A percentile compares a stretch with the other conserved stretches of the same genome.
phyloP scores from a whole-genome alignment of 306 rosid genomes.

The Ziziphus jujuba region DNA sequence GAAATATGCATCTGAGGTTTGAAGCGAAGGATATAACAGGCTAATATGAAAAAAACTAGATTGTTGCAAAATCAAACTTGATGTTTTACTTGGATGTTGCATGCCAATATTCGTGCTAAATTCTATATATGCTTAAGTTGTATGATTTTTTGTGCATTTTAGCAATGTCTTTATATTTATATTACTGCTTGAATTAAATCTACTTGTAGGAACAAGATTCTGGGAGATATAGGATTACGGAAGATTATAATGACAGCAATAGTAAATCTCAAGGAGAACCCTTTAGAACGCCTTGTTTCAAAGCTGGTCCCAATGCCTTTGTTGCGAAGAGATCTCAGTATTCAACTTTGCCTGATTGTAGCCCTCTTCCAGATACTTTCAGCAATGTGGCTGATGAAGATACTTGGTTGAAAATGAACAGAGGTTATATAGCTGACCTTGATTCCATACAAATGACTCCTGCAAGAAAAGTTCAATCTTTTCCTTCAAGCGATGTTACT shows the following conservation, averaged over 20 bases:
- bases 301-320: conserved; percentile 61
- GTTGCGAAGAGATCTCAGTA: conserved; percentile 71
- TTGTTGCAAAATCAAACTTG: background rate
- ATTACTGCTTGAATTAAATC: conserved; percentile 19
- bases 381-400: conserved; percentile 89
- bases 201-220: conserved; percentile 47
- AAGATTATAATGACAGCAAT: conserved; percentile 46
- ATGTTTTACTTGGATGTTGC: background rate
- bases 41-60: background rate
- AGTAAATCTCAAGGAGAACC: conserved; percentile 56
- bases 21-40: too few relatives aligned
- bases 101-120: background rate
- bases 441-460: conserved; percentile 85
- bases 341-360: conserved; percentile 54
- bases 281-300: conserved; percentile 73
- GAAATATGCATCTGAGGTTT: too few relatives aligned
- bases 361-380: conserved; percentile 79
- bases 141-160: background rate
- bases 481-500: conserved; percentile 54
- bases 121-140: background rate
- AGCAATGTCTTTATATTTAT: background rate
- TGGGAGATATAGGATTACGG: conserved; percentile 39
- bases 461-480: conserved; percentile 62
- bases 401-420: conserved; percentile 89
- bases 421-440: conserved; percentile 77